phyloP scores from a whole-genome alignment of 106 monocot species.

The Dendrobium officinale region DNA sequence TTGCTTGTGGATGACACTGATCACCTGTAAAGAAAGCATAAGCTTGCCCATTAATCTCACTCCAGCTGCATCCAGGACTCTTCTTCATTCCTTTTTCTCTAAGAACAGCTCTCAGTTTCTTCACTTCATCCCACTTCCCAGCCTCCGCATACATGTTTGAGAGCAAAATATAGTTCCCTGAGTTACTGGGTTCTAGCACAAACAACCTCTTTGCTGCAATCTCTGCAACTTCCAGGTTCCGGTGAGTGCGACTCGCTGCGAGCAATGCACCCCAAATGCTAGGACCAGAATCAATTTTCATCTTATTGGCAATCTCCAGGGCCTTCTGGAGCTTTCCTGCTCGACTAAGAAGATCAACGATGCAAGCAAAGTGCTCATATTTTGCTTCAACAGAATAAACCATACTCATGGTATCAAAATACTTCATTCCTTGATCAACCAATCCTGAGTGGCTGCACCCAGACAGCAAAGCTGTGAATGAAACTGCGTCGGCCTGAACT shows the following conservation, averaged over 20 bases:
- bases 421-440: conserved; percentile 39
- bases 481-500: conserved; percentile 35
- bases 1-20: conserved; percentile 32
- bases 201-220: conserved; percentile 44
- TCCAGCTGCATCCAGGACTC: conserved; percentile 58
- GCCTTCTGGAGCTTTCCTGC: conserved; percentile 45
- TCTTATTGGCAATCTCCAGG: conserved; percentile 24
- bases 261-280: conserved; percentile 62
- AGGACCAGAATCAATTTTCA: conserved; percentile 34
- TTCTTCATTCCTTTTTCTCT: conserved; percentile 33
- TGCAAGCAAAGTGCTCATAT: conserved; percentile 56
- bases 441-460: conserved; percentile 61
- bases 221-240: conserved; percentile 40
- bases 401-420: conserved; percentile 35
- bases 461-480: conserved; percentile 54
- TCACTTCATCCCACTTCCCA: conserved; percentile 45
- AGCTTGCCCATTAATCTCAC: conserved; percentile 37
- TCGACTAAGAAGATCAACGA: conserved; percentile 55
- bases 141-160: conserved; percentile 59
- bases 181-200: conserved; percentile 37
- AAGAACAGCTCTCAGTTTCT: conserved; percentile 22
- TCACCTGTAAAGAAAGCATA: conserved; percentile 43
- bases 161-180: conserved; percentile 55
- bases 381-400: conserved; percentile 27
- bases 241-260: conserved; percentile 27